Conservation (phyloP, 805 yeast species). For the Candida nonsorbophila region DNA sequence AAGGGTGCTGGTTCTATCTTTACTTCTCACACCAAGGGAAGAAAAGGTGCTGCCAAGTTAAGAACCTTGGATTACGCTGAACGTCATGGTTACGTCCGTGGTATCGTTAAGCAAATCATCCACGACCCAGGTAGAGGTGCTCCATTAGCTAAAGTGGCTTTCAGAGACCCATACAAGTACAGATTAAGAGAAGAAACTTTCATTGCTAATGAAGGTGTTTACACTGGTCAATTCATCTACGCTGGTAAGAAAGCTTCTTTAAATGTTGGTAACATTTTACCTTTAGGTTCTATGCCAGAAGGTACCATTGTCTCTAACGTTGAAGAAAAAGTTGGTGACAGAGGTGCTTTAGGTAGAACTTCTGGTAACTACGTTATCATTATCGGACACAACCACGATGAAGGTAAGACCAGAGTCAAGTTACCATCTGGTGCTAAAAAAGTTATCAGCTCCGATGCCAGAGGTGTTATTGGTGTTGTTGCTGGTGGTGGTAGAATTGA, state of each 20-base stretch:
- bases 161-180: conserved; percentile 99
- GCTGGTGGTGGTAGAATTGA: conserved; percentile 99
- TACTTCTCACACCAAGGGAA: conserved; percentile 99
- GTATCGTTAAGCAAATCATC: conserved; percentile 96
- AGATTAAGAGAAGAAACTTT: conserved; percentile 97
- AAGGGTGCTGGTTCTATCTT: conserved; percentile 99
- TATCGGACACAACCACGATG: conserved; percentile 99
- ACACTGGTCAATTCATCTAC: conserved; percentile 98
- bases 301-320: conserved; percentile 99
- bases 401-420: conserved; percentile 98
- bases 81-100: conserved; percentile 99
- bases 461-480: conserved; percentile 99
- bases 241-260: conserved; percentile 98
- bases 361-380: conserved; percentile 99
- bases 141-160: conserved; percentile 97
- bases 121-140: conserved; percentile 99
- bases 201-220: conserved; percentile 99
- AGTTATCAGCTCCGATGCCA: conserved; percentile 89
- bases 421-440: conserved; percentile 99
- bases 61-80: conserved; percentile 99
- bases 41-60: conserved; percentile 99
- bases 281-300: conserved; percentile 96
- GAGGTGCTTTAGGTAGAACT: conserved; percentile 99
- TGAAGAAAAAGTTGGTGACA: conserved; percentile 98
- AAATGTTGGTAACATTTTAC: conserved; percentile 95